Evolutionary conservation across 805 yeast species (phyloP), one percentile per base, ranked within the genome.

Genomic region (Wickerhamomyces bovis): DNA sequence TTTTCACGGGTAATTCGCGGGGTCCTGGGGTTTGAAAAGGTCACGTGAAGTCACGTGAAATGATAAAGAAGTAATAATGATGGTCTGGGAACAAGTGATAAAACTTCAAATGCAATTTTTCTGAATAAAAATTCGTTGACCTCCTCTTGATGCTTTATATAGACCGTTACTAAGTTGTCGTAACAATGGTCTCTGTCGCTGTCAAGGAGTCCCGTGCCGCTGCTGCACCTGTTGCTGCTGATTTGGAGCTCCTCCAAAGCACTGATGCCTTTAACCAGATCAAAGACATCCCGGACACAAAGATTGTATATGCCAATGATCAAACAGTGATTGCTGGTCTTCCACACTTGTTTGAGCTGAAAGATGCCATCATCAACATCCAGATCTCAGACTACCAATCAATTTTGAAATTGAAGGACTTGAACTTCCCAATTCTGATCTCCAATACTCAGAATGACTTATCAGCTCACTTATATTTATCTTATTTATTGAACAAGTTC

Each of bases 391-490:
- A 89, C 62, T 87, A 72, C 65, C 79, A 85, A 23, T 68, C 77
- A 15, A 76, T 88, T 23, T 71, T 92, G n/a, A 76, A 88, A 8
- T 70, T 85, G 54, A 81, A 90, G 60, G 92, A 87, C 62, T 69
- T 84, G 38, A 80, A 80, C 15, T 76, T 73, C 54, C 75, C 80
- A 7, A 71, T 84, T 21, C 64, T 90, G 52, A 75, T 89, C 46
- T 86, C 96, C n/a, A 81, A 78, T 56, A 67, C 71, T 35, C 62
- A 75, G 6, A 61, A 68, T 28, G 88, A 83, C 51, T 71, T 83
- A 10, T 65, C 70, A 40, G 73, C 73, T 44, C 71, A 77, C 51
- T 72, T 86, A 6, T 65, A 77, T 40, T 75, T 81, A 22, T 78
- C 95, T 2, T 77, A 80, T 55, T 66, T 78, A 40, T 63, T 82